Conservation (phyloP, 805 yeast species). For the Candida suzukii region DNA sequence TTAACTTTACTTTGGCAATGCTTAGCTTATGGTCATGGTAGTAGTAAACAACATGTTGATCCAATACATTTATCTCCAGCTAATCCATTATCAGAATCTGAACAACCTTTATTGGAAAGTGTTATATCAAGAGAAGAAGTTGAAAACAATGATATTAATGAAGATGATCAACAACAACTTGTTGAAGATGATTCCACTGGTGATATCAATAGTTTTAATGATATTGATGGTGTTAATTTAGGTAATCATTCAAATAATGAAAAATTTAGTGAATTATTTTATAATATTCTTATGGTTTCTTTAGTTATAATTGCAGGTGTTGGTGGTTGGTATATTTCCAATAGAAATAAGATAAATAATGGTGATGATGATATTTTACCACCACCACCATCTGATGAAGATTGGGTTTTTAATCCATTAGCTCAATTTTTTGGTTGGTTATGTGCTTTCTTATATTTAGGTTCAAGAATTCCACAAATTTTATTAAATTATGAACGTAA, state of each 20-base stretch:
- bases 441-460: slow-evolving; percentile 69
- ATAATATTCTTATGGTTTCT: slow-evolving; percentile 45
- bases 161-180: no score
- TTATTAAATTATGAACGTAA: slow-evolving; percentile 77
- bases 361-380: slow-evolving; percentile 16
- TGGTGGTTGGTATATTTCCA: slow-evolving; percentile 79
- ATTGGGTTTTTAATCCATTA: slow-evolving; percentile 56
- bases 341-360: slow-evolving; percentile 34
- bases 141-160: slow-evolving; percentile 12
- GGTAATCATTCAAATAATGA: slow-evolving; percentile 5
- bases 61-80: slow-evolving; percentile 84
- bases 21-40: slow-evolving; percentile 63
- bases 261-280: slow-evolving; percentile 19
- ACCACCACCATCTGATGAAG: slow-evolving; percentile 24
- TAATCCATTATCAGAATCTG: slow-evolving; percentile 70
- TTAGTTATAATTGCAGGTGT: slow-evolving; percentile 73
- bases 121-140: slow-evolving; percentile 39
- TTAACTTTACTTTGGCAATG: slow-evolving; percentile 79
- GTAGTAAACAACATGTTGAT: slow-evolving; percentile 42
- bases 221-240: slow-evolving; percentile 23
- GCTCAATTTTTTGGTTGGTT: slow-evolving; percentile 88
- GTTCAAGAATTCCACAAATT: slow-evolving; percentile 91
- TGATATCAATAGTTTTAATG: slow-evolving; percentile 21
- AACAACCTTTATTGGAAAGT: slow-evolving; percentile 49
- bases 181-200: slow-evolving; percentile 16